Conservation (phyloP, 2,329 filamentous ascomycete genomes). For the Phialophora macrospora region DNA sequence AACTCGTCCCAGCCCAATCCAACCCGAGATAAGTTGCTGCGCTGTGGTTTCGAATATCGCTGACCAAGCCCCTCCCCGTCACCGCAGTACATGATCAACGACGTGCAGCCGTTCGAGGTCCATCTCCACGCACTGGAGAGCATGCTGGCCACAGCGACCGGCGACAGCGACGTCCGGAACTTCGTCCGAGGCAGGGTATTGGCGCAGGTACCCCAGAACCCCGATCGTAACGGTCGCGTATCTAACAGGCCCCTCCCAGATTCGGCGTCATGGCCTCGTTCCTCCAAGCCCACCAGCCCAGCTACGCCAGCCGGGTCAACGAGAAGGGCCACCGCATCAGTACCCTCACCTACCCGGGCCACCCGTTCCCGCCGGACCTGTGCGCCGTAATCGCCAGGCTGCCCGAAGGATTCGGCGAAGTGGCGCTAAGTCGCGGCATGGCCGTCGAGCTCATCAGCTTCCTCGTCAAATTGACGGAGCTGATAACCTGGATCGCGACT, state of each 20-base stretch:
- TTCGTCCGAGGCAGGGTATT: constrained; percentile 29
- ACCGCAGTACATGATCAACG: constrained; percentile 32
- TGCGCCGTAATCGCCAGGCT: constrained; percentile 24
- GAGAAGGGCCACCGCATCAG: constrained; percentile 30
- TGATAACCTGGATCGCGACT: constrained; percentile 18
- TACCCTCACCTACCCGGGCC: constrained; percentile 26
- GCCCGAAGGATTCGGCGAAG: constrained; percentile 28
- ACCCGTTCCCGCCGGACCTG: constrained; percentile 27
- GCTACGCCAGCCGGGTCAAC: constrained; percentile 30
- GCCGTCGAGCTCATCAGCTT: constrained; percentile 30
- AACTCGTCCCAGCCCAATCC: background rate
- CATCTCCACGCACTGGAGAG: constrained; percentile 29
- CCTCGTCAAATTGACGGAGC: constrained; percentile 26
- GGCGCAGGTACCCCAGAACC: constrained; percentile 14
- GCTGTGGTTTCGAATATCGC: background rate
- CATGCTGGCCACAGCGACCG: constrained; percentile 10
- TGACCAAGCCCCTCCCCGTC: background rate
- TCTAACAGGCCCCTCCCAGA: constrained; percentile 1
- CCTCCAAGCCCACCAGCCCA: constrained; percentile 26
- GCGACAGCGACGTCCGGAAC: constrained; percentile 13
- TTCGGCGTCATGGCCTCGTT: constrained; percentile 30
- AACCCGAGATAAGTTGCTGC: background rate
- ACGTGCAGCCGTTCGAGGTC: constrained; percentile 25
- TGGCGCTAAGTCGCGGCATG: constrained; percentile 23
- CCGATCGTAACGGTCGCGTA: background rate